Percentiles rank a stretch among this genome's conserved stretches.
Conservation (phyloP, 768 basidiomycete species). For the Steccherinum ochraceum region DNA sequence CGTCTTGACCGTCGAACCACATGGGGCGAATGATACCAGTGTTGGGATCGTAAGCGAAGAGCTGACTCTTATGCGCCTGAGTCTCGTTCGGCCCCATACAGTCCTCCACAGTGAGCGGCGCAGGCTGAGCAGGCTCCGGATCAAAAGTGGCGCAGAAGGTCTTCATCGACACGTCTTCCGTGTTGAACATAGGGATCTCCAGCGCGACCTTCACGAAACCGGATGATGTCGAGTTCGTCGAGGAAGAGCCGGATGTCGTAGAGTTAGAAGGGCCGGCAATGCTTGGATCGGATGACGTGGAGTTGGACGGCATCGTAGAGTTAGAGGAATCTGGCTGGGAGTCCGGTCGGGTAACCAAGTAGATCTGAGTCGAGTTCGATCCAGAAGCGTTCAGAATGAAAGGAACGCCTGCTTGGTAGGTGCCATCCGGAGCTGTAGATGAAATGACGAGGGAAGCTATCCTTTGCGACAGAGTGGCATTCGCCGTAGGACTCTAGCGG, state of each 20-base stretch:
- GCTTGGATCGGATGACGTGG: background rate
- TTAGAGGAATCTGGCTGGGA: constrained; percentile 14
- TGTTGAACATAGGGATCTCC: constrained; percentile 37
- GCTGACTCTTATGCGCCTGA: constrained; percentile 40
- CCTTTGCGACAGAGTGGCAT: constrained; percentile 26
- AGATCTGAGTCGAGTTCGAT: constrained; percentile 22
- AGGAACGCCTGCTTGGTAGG: background rate
- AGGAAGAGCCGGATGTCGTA: background rate
- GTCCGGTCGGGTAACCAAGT: constrained; percentile 13
- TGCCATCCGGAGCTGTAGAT: constrained; percentile 9
- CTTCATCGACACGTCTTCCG: constrained; percentile 26
- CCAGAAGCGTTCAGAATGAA: constrained; percentile 29
- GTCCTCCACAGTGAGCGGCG: constrained; percentile 42
- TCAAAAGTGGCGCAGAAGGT: constrained; percentile 60
- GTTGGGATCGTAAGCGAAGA: constrained; percentile 47
- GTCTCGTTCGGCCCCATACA: constrained; percentile 27
- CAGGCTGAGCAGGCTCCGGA: constrained; percentile 38
- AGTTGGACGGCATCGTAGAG: constrained; percentile 15
- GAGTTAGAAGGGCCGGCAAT: constrained; percentile 12
- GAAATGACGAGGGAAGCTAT: constrained; percentile 37
- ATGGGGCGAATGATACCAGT: constrained; percentile 50
- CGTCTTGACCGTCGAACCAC: constrained; percentile 29
- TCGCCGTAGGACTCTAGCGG: constrained; percentile 31
- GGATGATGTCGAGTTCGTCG: background rate
- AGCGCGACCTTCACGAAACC: constrained; percentile 31